Evolutionary conservation across 2,329 filamentous ascomycete genomes (phyloP), one percentile per base, ranked within the genome.

Genomic region (Daldinia sp.): DNA sequence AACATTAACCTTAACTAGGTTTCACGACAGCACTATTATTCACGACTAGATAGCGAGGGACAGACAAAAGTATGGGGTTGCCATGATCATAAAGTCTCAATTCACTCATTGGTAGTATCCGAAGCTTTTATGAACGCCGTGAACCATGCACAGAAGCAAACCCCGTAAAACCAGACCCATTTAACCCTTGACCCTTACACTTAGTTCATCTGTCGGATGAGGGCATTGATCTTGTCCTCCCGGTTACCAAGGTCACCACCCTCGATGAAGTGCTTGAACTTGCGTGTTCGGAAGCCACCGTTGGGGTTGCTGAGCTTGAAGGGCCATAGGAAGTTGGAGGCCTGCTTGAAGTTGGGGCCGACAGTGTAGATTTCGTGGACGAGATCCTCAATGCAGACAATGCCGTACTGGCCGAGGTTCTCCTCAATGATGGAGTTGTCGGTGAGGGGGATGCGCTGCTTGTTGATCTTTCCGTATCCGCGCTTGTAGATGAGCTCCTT

Each of bases 401-500:
- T 98, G 84, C 94, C 96, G 87, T 94, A 97, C 89, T 98, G 93
- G 87, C 94, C 95, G 77, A 99, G 93, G 86, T 89, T 90, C 87
- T 95, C 91, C 90, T 99, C 96, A 75, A 99, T 94, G 84, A 99
- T 92, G 83, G 94, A 86, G 89, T 99, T 98, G 90, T 99, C 95
- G 78, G 95, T 98, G 73, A 99, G 90, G 75, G 96, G 89, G 82
- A 97, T 89, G 80, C 96, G 94, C 89, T 98, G 94, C 92, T 97
- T 97, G 88, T 98, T 90, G 84, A 98, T 87, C 91, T 98, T 99
- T 82, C 95, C 96, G 85, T 99, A 98, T 80, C 96, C 96, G 79
- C 96, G 95, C 93, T 98, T 99, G 91, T 99, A 99, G 88, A 99
- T 86, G 82, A 99, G 94, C 88, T 99, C 96, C 85, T 97, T 97